Percentiles rank a stretch among this genome's conserved stretches.
These are phyloP conservation scores for Rhizomucor pusillus DNA, from an alignment of 371 early-diverging fungal genomes.

Conservation along the genomic window DNA sequence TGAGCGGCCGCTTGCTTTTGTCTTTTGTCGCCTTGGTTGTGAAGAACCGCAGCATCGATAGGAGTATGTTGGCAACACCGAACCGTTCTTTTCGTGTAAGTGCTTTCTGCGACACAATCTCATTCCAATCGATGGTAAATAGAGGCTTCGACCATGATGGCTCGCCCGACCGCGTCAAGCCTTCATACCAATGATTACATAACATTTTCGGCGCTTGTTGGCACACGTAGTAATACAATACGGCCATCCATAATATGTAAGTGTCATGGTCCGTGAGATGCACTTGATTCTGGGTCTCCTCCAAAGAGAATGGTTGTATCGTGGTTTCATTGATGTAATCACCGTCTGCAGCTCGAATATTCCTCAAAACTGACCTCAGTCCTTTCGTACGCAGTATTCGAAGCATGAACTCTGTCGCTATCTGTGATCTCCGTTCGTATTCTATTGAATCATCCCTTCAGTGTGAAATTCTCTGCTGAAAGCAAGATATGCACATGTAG, in stretches of 20 bases:
- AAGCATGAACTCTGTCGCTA: slow-evolving; percentile 22
- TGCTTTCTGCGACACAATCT: slow-evolving; percentile 12
- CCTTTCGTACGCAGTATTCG: slow-evolving; percentile 18
- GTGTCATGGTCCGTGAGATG: slow-evolving; percentile 24
- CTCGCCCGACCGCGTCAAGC: slow-evolving; percentile 18
- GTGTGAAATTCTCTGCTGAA: not conserved
- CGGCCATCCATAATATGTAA: slow-evolving; percentile 32
- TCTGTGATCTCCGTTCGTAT: slow-evolving; percentile 10
- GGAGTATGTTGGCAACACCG: slow-evolving; percentile 24
- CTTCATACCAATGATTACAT: slow-evolving; percentile 23
- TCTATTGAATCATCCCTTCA: not conserved
- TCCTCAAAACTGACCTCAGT: slow-evolving; percentile 8
- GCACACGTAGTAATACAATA: slow-evolving; percentile 23
- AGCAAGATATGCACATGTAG: not conserved
- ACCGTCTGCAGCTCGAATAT: slow-evolving; percentile 11
- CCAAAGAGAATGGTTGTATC: slow-evolving; percentile 18
- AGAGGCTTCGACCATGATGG: slow-evolving; percentile 13
- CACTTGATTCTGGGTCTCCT: slow-evolving; percentile 10
- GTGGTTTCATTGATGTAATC: slow-evolving; percentile 4
- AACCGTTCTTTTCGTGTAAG: slow-evolving; percentile 21
- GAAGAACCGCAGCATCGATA: slow-evolving; percentile 36
- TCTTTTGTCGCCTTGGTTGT: slow-evolving; percentile 20
- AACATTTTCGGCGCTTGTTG: slow-evolving; percentile 18
- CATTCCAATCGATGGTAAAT: slow-evolving; percentile 31
- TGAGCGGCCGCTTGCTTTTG: slow-evolving; percentile 22